Evolutionary conservation across 805 yeast species (phyloP), one percentile per base, ranked within the genome.

Genomic region (Novakomyces olei): DNA sequence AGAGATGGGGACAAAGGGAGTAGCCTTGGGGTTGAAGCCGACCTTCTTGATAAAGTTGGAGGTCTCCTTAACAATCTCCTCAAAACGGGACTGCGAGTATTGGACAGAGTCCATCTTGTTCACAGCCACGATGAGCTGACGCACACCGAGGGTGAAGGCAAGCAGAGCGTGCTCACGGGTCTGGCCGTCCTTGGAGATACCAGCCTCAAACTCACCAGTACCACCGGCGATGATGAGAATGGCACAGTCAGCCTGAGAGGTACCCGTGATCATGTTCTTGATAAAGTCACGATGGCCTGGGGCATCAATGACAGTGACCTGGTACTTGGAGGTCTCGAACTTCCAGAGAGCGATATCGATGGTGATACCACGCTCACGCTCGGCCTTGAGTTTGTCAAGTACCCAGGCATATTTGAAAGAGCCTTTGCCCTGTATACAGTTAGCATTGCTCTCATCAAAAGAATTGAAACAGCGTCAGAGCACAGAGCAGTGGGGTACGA

Each of bases 341-440:
- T 75, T 73, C 75, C 91, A 75, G 54, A 77, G 69, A 60, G 91
- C 85, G 49, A 79, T 78, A 61, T 79, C 92, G 53, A 79, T 79
- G 58, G 93, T 79, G 69, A 79, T 79, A 75, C 92, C 92, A 68
- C 92, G 76, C 63, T 76, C 85, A 64, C 93, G 73, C 69, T 80
- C 93, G 56, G 91, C 91, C 76, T 77, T 76, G 50, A 80, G 68
- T 63, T 79, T 79, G 69, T 80, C 93, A 61, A 80, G 70, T 51
- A 80, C 91, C 93, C 93, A 79, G 53, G 93, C 93, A 76, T 79
- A 76, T 66, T 80, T 79, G 80, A 80, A 81, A 56, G 93, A 80
- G 64, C 92, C 88, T 72, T 78, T 79, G 24, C 33, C 33, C n/a
- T n/a, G n/a, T n/a, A n/a, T n/a, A n/a, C n/a, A n/a, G n/a, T n/a